Base-by-base conservation (phyloP, 352 stramenopile genomes). In the Pythium utonaiense region DNA sequence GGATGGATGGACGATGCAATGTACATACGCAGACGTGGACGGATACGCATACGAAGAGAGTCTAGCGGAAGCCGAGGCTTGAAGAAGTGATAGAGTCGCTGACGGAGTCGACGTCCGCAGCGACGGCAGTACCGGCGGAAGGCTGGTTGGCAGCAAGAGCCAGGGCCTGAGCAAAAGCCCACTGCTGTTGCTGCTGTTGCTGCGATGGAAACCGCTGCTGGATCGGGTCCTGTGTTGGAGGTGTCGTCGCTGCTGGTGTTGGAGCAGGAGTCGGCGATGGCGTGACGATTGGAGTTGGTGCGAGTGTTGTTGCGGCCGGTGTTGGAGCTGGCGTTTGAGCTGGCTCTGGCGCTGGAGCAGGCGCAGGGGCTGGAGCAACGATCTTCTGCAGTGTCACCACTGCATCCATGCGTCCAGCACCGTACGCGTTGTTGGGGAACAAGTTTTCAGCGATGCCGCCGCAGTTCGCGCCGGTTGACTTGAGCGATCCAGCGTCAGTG, bases 391-490 rank as follows among this genome's bases (percentile, higher is more conserved):
- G n/a, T 1, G 59, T 57, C 4, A 50, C 27, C 6, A 53, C 52
- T 1, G 54, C 63, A 38, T 79, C 69, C 9, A 76, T 58, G 31
- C 65, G 67, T 31, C 71, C 71, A 31, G 71, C 61, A 25, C 71
- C 71, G 41, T 68, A 74, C 5, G 53, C 53, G 49, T 79, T 76
- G 63, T 76, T 79, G 3, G 71, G 71, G 31, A 57, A 76, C 0
- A 47, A 4, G 0, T 17, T 45, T 16, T 71, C 64, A 30, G 8
- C 51, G 28, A 60, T 64, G 28, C 50, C 53, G 4, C 41, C 60
- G 48, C 58, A 67, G 40, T 57, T 59, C 8, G 40, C 25, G 40
- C 53, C 49, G 6, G 31, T 65, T 0, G 52, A 51, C 7, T 40
- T 54, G 16, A 64, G 30, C 3, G 25, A 44, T 8, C 34, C 24